Evolutionary conservation across 192 early-diverging fungal species (phyloP).

Genomic region (Phycomyces nitens): DNA sequence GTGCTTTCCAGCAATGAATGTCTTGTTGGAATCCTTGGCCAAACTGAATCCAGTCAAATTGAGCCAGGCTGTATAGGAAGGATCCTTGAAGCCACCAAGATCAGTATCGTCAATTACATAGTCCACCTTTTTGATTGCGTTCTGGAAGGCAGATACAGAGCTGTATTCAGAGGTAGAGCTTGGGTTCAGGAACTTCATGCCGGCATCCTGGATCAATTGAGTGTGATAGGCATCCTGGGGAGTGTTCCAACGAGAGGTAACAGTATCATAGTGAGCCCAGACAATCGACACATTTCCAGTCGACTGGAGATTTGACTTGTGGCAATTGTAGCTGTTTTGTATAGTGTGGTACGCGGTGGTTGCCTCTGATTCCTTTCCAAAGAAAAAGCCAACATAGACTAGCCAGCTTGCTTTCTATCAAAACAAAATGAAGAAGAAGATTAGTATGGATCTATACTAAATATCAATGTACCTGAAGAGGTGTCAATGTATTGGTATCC

Average conservation of each 20-base stretch:
- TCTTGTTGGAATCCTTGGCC: not conserved
- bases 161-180: too few species aligned
- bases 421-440: not conserved
- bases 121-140: not conserved
- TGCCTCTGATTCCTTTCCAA: not conserved
- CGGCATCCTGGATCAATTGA: conserved; percentile 5
- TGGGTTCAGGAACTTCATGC: not conserved
- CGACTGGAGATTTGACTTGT: conserved; percentile 3
- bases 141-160: not conserved
- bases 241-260: conserved; percentile 1
- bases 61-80: conserved; percentile 9
- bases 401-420: conserved; percentile 14
- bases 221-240: conserved; percentile 2
- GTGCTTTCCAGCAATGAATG: conserved; percentile 8
- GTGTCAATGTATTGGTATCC: conserved; percentile 1
- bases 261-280: conserved; percentile 8
- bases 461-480: conserved; percentile 22
- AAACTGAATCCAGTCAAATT: not conserved
- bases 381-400: conserved; percentile 10
- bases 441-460: too few species aligned
- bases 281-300: conserved; percentile 2
- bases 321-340: conserved; percentile 3
- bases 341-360: not conserved
- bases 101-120: conserved; percentile 14
- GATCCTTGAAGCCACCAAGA: not conserved